These are phyloP conservation scores for Zymoseptoria tritici DNA, from an alignment of 2,329 filamentous ascomycete species.

Conservation along the genomic window DNA sequence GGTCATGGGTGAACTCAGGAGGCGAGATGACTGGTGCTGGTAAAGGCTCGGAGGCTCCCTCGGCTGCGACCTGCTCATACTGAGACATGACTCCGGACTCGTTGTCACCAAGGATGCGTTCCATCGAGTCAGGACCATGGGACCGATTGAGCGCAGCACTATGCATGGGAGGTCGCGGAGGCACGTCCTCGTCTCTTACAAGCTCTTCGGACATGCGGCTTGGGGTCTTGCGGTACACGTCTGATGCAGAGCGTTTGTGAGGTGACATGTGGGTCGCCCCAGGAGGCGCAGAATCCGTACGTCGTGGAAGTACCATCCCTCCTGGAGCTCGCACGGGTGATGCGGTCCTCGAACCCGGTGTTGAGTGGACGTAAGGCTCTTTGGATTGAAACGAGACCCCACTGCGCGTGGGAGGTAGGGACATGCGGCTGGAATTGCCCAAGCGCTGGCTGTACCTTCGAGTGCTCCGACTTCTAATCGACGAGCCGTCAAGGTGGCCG, in stretches of 20 bases:
- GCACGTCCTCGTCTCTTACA: constrained; percentile 25
- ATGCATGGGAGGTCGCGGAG: constrained; percentile 38
- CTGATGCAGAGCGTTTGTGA: constrained; percentile 45
- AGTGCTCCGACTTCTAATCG: constrained; percentile 19
- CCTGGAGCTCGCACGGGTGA: constrained; percentile 32
- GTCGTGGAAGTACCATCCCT: constrained; percentile 27
- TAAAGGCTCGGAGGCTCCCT: constrained; percentile 26
- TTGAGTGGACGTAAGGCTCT: constrained; percentile 36
- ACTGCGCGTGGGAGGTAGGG: constrained; percentile 30
- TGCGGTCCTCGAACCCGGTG: constrained; percentile 37
- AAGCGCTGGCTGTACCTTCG: constrained; percentile 33
- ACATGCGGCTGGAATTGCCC: constrained; percentile 33
- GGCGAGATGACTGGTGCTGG: constrained; percentile 72
- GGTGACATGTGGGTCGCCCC: constrained; percentile 23
- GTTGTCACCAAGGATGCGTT: constrained; percentile 53
- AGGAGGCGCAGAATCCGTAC: constrained; percentile 39
- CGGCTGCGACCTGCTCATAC: constrained; percentile 43
- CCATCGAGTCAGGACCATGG: constrained; percentile 37
- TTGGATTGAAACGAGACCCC: constrained; percentile 36
- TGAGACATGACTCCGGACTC: constrained; percentile 35
- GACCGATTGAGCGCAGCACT: constrained; percentile 15
- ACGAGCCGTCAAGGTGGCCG: constrained; percentile 20
- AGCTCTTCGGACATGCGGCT: constrained; percentile 35
- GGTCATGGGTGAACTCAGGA: constrained; percentile 69
- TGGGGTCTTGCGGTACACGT: constrained; percentile 35